phyloP scores from a whole-genome alignment of 108 stramenopile genomes.

The Pelagomonas calceolata region DNA sequence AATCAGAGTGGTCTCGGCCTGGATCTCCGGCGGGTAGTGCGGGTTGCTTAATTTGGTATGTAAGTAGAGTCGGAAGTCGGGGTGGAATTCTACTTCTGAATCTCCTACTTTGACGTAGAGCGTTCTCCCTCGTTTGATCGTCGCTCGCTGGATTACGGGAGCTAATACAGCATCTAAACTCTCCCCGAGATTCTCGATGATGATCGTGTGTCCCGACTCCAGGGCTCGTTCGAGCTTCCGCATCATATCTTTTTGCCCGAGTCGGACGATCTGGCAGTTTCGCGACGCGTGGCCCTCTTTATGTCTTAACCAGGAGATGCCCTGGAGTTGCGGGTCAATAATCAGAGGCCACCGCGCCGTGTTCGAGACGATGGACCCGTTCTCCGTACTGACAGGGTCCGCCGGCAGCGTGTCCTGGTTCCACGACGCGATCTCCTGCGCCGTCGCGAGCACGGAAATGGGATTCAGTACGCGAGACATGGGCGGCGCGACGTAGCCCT shows the following conservation, averaged over 20 bases:
- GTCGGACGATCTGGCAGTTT: conserved; percentile 48
- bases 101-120: conserved; percentile 60
- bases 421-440: conserved; percentile 56
- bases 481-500: conserved; percentile 8
- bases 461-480: conserved; percentile 27
- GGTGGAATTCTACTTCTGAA: conserved; percentile 65
- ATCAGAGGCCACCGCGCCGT: conserved; percentile 62
- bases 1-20: conserved; percentile 62
- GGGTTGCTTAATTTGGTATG: conserved; percentile 67
- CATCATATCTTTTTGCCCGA: conserved; percentile 55
- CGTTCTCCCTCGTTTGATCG: conserved; percentile 52
- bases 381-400: conserved; percentile 46
- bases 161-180: conserved; percentile 55
- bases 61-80: conserved; percentile 62
- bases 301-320: conserved; percentile 53
- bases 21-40: conserved; percentile 71
- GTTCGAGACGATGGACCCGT: conserved; percentile 50
- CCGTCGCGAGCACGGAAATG: conserved; percentile 32
- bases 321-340: conserved; percentile 71
- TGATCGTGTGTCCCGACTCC: conserved; percentile 47
- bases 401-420: conserved; percentile 45
- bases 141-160: conserved; percentile 62
- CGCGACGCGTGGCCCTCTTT: conserved; percentile 30
- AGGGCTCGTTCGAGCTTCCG: conserved; percentile 54
- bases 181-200: conserved; percentile 68